Evolutionary conservation across 345 rosid species (phyloP).

Genomic region (Brassica cretica): DNA sequence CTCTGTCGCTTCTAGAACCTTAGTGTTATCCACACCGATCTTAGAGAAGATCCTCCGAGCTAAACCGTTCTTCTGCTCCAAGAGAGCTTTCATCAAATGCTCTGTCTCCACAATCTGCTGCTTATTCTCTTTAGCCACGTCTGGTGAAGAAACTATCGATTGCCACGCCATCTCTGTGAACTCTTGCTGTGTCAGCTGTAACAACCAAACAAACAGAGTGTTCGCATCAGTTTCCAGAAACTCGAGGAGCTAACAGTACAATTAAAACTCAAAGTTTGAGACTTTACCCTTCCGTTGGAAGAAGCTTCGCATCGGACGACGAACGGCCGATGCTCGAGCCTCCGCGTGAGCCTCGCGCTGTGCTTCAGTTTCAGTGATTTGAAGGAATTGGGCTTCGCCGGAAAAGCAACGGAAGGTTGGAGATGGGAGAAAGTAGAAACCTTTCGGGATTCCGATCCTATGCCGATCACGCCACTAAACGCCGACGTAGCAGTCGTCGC

Average conservation of each 20-base stretch:
- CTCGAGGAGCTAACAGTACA: too few species aligned
- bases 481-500: conserved; percentile 45
- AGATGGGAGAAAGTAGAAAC: conserved; percentile 37
- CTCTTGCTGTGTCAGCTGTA: conserved; percentile 89
- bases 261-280: neutral
- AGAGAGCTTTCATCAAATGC: conserved; percentile 86
- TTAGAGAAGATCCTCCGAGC: conserved; percentile 89
- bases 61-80: conserved; percentile 99
- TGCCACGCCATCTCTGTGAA: conserved; percentile 99
- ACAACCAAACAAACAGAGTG: conserved; percentile 22
- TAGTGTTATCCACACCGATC: conserved; percentile 82
- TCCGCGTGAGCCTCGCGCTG: conserved; percentile 37
- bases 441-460: conserved; percentile 21
- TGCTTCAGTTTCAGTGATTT: conserved; percentile 42
- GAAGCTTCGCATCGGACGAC: conserved; percentile 63
- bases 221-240: neutral
- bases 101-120: conserved; percentile 99
- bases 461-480: conserved; percentile 36
- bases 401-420: conserved; percentile 45
- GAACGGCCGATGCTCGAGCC: conserved; percentile 40
- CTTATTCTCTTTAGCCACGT: conserved; percentile 91
- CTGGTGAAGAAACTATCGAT: conserved; percentile 89
- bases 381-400: conserved; percentile 42
- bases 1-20: conserved; percentile 87
- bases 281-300: conserved; percentile 63